A percentile compares a stretch with the other conserved stretches of the same genome.
phyloP scores from a whole-genome alignment of 352 stramenopile species.

The Pythium diclinum region DNA sequence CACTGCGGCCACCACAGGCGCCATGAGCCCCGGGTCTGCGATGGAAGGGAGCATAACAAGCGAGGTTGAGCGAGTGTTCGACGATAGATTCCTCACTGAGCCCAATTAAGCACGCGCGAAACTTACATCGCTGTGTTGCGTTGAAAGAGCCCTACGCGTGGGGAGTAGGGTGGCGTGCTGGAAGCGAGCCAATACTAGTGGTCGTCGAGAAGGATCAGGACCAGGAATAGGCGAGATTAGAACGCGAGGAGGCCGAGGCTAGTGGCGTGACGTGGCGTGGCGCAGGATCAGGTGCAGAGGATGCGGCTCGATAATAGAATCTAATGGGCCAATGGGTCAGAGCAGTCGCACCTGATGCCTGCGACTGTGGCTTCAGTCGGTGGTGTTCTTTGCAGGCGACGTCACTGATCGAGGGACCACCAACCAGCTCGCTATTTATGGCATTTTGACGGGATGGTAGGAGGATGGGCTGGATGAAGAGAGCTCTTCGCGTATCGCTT shows the following conservation, averaged over 20 bases:
- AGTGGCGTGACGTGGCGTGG: background rate
- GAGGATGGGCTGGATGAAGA: too few species aligned
- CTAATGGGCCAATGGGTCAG: too few species aligned
- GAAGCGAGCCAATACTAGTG: background rate
- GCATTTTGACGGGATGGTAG: background rate
- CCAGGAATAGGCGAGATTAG: background rate
- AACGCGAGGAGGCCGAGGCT: background rate
- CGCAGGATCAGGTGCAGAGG: background rate
- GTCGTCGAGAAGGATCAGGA: constrained; percentile 1
- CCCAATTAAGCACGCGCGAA: background rate
- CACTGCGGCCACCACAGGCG: constrained; percentile 17
- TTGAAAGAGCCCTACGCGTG: background rate
- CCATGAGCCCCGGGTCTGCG: constrained; percentile 10
- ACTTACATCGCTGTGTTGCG: background rate
- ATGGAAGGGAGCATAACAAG: constrained; percentile 25
- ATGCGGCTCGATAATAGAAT: background rate
- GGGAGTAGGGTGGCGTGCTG: background rate
- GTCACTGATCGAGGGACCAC: background rate
- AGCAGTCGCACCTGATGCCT: too few species aligned
- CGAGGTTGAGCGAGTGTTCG: constrained; percentile 1
- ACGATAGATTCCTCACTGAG: background rate
- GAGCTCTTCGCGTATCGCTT: constrained; percentile 16
- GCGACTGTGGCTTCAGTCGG: background rate
- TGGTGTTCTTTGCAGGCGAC: background rate
- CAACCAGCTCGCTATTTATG: background rate